Base-by-base conservation (phyloP, 257 asterid genomes). In the Forsythia suspensa region DNA sequence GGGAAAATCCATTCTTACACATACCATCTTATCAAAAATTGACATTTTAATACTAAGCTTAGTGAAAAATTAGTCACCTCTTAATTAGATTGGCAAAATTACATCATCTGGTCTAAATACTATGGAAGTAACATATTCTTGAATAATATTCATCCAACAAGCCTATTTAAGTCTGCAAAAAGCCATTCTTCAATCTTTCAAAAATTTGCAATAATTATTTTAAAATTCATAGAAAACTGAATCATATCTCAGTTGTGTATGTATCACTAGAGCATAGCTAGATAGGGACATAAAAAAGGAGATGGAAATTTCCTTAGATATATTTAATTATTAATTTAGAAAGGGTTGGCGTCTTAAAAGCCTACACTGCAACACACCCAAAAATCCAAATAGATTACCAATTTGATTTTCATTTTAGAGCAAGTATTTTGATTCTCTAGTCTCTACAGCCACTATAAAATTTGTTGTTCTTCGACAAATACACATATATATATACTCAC, bases 131-230 rank as follows among this genome's bases (percentile, higher is more conserved):
- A 40, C 34, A 82, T 61, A 21, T 40, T 67, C 65, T 39, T 8
- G 16, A 37, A 74, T 73, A 11, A 55, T 37, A 57, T 61, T 66
- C 70, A 4, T 48, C 36, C 21, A 34, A 13, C 24, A 15, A 24
- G 24, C 24, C 0, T 24, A 77, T 37, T 40, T n/a, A 55, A 72
- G 55, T 72, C 48, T 71, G 81, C 83, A 21, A 76, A 71, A 18
- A 77, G 38, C 52, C 72, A 76, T 67, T 74, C 72, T 76, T 66
- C 8, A 51, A 37, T 77, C 38, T 37, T 12, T 55, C 21, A 55
- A 16, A 55, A 55, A 55, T 1, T 16, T 2, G 8, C 3, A 55
- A 55, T 24, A 55, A 5, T 18, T 20, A 7, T 57, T 57, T 18
- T 18, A 24, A 57, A 57, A 57, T 18, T 57, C 10, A 57, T 6